These are phyloP conservation scores for Ophiorrhiza pumila DNA, from an alignment of 257 asterid genomes.

Conservation along the genomic window DNA sequence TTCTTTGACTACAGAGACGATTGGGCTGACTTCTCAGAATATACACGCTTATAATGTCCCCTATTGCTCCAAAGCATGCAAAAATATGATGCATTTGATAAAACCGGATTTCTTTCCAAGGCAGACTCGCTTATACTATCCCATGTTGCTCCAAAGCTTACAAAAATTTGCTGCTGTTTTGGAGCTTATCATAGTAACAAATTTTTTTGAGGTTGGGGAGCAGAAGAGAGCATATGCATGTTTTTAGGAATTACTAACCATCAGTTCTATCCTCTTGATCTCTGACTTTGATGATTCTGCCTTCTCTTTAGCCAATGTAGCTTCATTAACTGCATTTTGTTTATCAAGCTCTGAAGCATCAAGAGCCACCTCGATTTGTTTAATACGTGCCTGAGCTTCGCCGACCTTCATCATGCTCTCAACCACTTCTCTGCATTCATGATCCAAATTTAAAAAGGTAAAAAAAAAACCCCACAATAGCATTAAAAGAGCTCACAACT, in stretches of 20 bases:
- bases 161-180: not conserved
- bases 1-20: not conserved
- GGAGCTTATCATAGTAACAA: no score
- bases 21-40: not conserved
- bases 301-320: constrained; percentile 57
- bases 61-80: not conserved
- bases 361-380: constrained; percentile 69
- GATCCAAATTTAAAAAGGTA: constrained; percentile 18
- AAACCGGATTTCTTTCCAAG: not conserved
- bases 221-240: not conserved
- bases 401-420: constrained; percentile 74
- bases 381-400: constrained; percentile 62
- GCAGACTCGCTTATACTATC: not conserved
- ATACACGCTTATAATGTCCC: not conserved
- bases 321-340: constrained; percentile 72
- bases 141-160: not conserved
- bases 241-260: constrained; percentile 45
- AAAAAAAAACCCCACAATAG: not conserved
- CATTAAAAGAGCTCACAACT: not conserved
- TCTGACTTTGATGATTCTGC: constrained; percentile 62
- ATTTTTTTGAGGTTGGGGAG: not conserved
- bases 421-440: constrained; percentile 59
- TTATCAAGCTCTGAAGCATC: constrained; percentile 66
- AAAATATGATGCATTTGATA: not conserved
- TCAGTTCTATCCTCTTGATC: constrained; percentile 67